Evolutionary conservation across 805 yeast species (phyloP).

Genomic region (Ogataea parapolymorpha): DNA sequence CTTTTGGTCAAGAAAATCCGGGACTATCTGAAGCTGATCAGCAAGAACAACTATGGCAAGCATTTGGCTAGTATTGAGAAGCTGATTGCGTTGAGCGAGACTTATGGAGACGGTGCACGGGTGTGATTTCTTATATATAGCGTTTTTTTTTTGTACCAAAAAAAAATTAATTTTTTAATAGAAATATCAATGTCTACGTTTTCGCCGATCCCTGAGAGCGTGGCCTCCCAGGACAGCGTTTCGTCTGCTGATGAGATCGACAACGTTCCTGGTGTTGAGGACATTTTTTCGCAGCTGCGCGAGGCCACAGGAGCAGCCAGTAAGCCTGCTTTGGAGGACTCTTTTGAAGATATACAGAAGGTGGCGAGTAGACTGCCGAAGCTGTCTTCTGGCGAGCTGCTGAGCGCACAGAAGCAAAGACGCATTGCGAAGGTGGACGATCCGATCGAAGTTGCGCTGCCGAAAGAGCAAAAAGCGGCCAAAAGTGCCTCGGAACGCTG

Average conservation of each 20-base stretch:
- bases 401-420: constrained; percentile 12
- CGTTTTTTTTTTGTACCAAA: background rate
- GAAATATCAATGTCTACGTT: constrained; percentile 2
- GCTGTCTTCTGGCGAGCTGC: constrained; percentile 33
- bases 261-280: constrained; percentile 25
- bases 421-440: constrained; percentile 36
- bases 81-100: constrained; percentile 54
- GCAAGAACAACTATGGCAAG: constrained; percentile 70
- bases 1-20: constrained; percentile 70
- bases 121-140: constrained; percentile 3
- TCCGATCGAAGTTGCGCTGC: constrained; percentile 35
- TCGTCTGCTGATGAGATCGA: constrained; percentile 11
- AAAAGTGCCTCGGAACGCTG: constrained; percentile 57
- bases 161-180: constrained; percentile 1
- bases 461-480: constrained; percentile 21
- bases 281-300: constrained; percentile 31
- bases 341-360: constrained; percentile 27
- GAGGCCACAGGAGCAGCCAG: constrained; percentile 10
- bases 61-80: constrained; percentile 82
- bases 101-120: constrained; percentile 22
- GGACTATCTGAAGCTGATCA: constrained; percentile 73
- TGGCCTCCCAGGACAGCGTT: constrained; percentile 13
- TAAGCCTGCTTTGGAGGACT: constrained; percentile 24
- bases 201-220: constrained; percentile 20
- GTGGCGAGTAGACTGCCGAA: constrained; percentile 32